phyloP scores from a whole-genome alignment of 345 rosid genomes.

The Syzygium oleosum region DNA sequence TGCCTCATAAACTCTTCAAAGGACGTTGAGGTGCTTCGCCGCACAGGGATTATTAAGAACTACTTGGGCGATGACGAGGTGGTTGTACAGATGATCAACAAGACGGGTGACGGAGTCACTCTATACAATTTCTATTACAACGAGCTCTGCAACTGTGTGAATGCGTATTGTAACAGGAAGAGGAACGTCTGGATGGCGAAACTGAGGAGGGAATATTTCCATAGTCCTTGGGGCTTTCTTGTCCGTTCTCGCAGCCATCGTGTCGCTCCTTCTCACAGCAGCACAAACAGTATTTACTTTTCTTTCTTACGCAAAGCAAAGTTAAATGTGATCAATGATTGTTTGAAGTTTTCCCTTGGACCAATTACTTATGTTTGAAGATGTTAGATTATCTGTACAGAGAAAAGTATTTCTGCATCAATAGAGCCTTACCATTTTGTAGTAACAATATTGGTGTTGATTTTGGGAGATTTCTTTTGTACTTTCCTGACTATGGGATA shows the following conservation, averaged over 20 bases:
- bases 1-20: background rate
- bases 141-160: too few relatives aligned
- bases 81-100: background rate
- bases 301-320: background rate
- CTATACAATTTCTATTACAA: too few relatives aligned
- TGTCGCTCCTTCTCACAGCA: background rate
- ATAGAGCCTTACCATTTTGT: background rate
- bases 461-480: background rate
- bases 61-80: background rate
- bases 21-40: background rate
- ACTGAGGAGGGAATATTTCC: background rate
- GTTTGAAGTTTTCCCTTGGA: background rate
- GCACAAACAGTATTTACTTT: background rate
- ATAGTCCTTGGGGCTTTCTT: background rate
- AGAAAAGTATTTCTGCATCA: background rate
- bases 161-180: background rate
- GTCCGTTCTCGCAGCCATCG: background rate
- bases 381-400: background rate
- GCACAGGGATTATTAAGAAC: background rate
- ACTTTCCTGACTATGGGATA: background rate
- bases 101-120: accelerated
- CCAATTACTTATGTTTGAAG: background rate
- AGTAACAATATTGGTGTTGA: background rate
- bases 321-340: background rate
- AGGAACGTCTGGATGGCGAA: background rate